A percentile compares a stretch with the other conserved stretches of the same genome.
Conservation (phyloP, 2,329 filamentous ascomycete species). For the Fusarium marasasianum region DNA sequence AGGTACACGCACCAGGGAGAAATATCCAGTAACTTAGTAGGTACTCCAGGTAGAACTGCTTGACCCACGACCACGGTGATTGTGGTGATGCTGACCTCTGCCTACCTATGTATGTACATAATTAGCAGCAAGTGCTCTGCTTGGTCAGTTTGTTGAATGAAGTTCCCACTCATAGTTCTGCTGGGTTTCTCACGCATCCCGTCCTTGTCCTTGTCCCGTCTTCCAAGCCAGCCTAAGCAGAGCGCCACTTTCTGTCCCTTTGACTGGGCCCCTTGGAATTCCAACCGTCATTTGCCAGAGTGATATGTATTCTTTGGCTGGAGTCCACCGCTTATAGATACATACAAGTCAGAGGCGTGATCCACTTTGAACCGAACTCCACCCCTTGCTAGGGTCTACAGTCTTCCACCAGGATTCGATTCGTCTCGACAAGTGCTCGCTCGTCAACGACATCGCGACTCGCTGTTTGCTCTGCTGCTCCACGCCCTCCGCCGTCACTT, state of each 20-base stretch:
- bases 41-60: constrained; percentile 5
- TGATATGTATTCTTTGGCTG: constrained; percentile 11
- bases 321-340: not conserved
- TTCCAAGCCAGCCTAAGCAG: not conserved
- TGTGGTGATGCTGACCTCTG: constrained; percentile 31
- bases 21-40: not conserved
- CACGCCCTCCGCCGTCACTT: constrained; percentile 37
- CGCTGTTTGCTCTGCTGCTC: constrained; percentile 18
- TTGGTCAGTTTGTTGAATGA: constrained; percentile 24
- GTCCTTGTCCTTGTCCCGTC: constrained; percentile 11
- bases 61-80: constrained; percentile 32
- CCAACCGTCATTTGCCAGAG: constrained; percentile 25
- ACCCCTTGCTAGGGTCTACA: not conserved
- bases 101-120: not conserved
- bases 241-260: constrained; percentile 20
- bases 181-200: constrained; percentile 32
- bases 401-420: constrained; percentile 9
- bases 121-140: constrained; percentile 12
- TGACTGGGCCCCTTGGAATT: constrained; percentile 1
- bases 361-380: not conserved
- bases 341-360: not conserved
- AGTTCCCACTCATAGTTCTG: constrained; percentile 26
- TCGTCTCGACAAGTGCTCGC: constrained; percentile 10
- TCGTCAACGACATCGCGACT: constrained; percentile 17
- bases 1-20: constrained; percentile 5